phyloP scores from a whole-genome alignment of 2,329 filamentous ascomycete genomes.

The Aurifilum marmelostoma region DNA sequence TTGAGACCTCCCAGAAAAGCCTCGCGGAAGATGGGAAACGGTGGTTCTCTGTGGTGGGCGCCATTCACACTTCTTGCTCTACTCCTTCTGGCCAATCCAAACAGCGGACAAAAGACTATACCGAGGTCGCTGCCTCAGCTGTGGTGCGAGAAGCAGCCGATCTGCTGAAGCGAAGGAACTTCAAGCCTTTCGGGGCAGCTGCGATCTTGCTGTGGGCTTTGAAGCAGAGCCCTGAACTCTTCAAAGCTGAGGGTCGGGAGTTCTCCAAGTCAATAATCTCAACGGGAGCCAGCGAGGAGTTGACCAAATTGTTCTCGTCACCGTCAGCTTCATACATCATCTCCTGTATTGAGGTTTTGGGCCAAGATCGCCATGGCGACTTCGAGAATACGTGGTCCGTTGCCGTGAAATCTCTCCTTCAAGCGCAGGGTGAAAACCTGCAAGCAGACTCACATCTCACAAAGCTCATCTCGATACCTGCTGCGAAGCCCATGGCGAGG shows the following conservation, averaged over 20 bases:
- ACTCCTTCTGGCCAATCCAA: conserved; percentile 28
- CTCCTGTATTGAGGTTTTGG: conserved; percentile 63
- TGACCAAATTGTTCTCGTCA: conserved; percentile 65
- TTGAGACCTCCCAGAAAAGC: conserved; percentile 70
- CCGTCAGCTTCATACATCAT: conserved; percentile 70
- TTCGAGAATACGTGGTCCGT: conserved; percentile 50
- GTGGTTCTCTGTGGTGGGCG: conserved; percentile 64
- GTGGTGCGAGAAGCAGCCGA: conserved; percentile 43
- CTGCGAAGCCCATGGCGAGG: conserved; percentile 45
- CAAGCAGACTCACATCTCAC: conserved; percentile 43
- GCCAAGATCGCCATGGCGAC: conserved; percentile 42
- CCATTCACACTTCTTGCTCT: conserved; percentile 41
- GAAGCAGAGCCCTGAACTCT: conserved; percentile 47
- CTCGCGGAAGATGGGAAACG: conserved; percentile 69
- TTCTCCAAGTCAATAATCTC: conserved; percentile 49
- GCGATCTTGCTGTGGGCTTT: conserved; percentile 47
- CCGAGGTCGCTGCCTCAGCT: conserved; percentile 38
- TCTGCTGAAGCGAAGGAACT: conserved; percentile 53
- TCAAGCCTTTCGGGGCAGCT: conserved; percentile 61
- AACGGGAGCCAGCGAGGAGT: conserved; percentile 56
- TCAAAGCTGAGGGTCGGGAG: conserved; percentile 38
- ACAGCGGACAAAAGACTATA: conserved; percentile 35
- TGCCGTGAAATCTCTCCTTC: conserved; percentile 48
- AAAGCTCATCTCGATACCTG: conserved; percentile 51
- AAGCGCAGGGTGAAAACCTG: conserved; percentile 34